A percentile compares a stretch with the other conserved stretches of the same genome.
These are phyloP conservation scores for Cicer bijugum DNA, from an alignment of 306 rosid genomes.

Conservation along the genomic window DNA sequence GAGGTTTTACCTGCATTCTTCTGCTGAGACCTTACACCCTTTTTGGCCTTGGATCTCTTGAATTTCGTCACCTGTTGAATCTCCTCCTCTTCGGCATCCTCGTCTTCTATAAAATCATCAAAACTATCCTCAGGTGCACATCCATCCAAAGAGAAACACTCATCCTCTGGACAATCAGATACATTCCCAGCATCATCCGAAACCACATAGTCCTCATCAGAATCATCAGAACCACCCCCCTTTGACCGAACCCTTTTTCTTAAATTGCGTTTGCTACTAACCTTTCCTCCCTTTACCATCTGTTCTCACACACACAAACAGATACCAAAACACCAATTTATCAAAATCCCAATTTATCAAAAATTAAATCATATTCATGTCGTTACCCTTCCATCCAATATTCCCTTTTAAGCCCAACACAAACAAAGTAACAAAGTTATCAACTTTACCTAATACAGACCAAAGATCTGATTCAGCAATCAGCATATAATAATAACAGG, in stretches of 20 bases:
- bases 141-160: slow-evolving; percentile 66
- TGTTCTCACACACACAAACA: slow-evolving; percentile 55
- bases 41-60: slow-evolving; percentile 60
- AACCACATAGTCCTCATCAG: slow-evolving; percentile 91
- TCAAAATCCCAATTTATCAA: slow-evolving; percentile 39
- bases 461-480: slow-evolving; percentile 54
- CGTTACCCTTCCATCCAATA: not conserved
- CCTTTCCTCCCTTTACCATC: slow-evolving; percentile 92
- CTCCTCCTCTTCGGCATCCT: slow-evolving; percentile 51
- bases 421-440: slow-evolving; percentile 24
- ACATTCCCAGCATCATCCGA: slow-evolving; percentile 68
- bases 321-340: slow-evolving; percentile 28
- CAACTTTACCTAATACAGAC: slow-evolving; percentile 18
- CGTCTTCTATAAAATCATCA: slow-evolving; percentile 44
- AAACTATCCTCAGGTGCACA: slow-evolving; percentile 68
- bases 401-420: not conserved
- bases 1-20: slow-evolving; percentile 43
- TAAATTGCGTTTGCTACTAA: slow-evolving; percentile 53
- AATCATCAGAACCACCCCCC: slow-evolving; percentile 74
- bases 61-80: slow-evolving; percentile 45
- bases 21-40: slow-evolving; percentile 4
- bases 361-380: slow-evolving; percentile 5
- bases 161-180: slow-evolving; percentile 56
- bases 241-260: slow-evolving; percentile 56
- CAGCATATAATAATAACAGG: slow-evolving; percentile 6